Conservation (phyloP, 768 basidiomycete genomes). For the Suillus sp. region DNA sequence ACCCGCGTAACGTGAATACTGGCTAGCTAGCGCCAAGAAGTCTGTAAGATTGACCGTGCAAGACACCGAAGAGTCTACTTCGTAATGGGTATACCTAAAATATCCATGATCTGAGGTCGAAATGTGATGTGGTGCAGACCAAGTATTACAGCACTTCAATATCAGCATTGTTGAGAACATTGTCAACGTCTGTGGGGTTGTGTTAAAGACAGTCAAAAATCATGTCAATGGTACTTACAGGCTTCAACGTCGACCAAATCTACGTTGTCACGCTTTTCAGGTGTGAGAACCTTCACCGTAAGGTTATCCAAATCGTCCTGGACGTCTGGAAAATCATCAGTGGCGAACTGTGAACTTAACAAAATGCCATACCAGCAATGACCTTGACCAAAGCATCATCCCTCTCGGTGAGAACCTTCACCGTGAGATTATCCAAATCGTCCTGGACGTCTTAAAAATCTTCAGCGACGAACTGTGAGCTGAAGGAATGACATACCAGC, state of each 20-base stretch:
- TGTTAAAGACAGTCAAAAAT: neutral
- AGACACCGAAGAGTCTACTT: neutral
- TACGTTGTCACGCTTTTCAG: neutral
- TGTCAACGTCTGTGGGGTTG: neutral
- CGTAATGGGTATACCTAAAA: neutral
- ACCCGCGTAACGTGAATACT: neutral
- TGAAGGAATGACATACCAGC: neutral
- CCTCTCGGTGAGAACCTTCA: neutral
- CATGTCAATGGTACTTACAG: neutral
- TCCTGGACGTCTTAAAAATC: neutral
- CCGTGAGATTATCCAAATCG: neutral
- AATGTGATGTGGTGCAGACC: neutral
- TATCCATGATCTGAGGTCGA: neutral
- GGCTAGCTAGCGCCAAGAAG: neutral
- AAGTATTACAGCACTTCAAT: neutral
- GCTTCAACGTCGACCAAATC: neutral
- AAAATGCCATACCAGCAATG: neutral
- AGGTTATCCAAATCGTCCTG: neutral
- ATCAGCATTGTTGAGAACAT: neutral
- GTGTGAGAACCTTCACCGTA: neutral
- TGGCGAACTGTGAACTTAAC: neutral
- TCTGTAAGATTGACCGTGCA: neutral
- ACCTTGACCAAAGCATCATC: neutral
- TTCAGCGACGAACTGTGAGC: neutral
- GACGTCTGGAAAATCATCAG: neutral